Conservation (phyloP, 169 alveolate genomes). For the Eimeria praecox region DNA sequence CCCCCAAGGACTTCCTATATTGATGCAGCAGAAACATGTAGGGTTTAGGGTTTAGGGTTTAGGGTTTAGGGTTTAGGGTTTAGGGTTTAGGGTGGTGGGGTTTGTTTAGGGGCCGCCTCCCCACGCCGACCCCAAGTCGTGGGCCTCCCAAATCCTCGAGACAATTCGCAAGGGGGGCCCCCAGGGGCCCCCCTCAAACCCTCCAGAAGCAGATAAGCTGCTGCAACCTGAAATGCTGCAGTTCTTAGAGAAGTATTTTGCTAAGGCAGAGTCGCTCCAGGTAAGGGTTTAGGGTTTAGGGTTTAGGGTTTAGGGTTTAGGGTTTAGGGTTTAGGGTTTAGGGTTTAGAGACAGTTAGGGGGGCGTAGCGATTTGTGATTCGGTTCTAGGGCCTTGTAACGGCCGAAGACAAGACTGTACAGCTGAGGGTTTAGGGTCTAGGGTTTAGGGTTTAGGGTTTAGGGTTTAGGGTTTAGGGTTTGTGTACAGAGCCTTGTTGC, state of each 20-base stretch:
- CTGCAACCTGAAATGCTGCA: neutral
- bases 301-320: neutral
- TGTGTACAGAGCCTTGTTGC: constrained; percentile 28
- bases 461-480: neutral
- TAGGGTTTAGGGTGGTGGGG: neutral
- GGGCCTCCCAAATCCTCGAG: constrained; percentile 12
- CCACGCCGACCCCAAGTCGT: constrained; percentile 6
- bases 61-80: neutral
- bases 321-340: neutral
- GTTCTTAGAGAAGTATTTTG: constrained; percentile 1
- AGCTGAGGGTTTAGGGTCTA: neutral
- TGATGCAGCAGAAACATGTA: neutral
- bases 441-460: neutral
- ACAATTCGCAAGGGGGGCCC: neutral
- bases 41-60: neutral
- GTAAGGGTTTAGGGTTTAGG: neutral
- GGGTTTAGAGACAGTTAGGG: no score
- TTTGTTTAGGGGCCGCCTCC: constrained; percentile 18
- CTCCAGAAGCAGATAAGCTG: neutral
- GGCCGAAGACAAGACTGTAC: no score
- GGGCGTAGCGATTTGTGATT: no score
- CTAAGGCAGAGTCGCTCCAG: constrained; percentile 15
- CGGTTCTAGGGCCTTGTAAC: no score
- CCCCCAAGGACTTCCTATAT: neutral
- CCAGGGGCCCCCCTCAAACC: neutral